These are phyloP conservation scores for Penicillium macrosclerotiorum DNA, from an alignment of 495 filamentous ascomycete species.

Conservation along the genomic window DNA sequence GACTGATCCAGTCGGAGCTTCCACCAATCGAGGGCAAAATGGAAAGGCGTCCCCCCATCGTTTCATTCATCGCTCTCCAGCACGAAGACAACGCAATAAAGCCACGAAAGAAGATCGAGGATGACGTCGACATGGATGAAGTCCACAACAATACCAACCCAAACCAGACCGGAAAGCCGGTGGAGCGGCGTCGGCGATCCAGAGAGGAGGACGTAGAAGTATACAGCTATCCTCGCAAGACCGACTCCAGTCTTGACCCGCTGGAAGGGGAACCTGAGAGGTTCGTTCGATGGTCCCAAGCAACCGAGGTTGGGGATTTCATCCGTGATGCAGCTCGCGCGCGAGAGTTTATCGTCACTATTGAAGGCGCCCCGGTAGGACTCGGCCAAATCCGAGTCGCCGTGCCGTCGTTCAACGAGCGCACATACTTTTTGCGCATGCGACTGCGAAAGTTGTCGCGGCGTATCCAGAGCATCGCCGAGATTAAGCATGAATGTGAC, in stretches of 20 bases:
- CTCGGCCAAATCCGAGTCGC: constrained; percentile 69
- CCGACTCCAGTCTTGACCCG: constrained; percentile 18
- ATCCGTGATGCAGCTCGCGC: constrained; percentile 85
- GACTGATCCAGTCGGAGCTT: constrained; percentile 84
- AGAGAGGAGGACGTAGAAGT: constrained; percentile 33
- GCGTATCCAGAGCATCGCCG: constrained; percentile 63
- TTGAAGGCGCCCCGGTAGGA: constrained; percentile 63
- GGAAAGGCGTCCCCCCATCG: constrained; percentile 64
- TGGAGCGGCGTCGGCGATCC: constrained; percentile 12
- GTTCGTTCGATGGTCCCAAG: constrained; percentile 88
- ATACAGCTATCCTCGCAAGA: constrained; percentile 35
- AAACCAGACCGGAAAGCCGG: constrained; percentile 4
- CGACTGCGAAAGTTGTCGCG: constrained; percentile 67
- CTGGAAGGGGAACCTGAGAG: constrained; percentile 22
- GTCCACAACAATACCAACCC: not conserved
- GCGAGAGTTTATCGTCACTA: constrained; percentile 78
- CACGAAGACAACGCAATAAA: constrained; percentile 58
- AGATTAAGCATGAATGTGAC: constrained; percentile 82
- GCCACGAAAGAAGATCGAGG: constrained; percentile 46
- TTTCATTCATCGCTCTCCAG: constrained; percentile 81
- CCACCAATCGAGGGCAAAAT: constrained; percentile 60
- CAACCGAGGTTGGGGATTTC: constrained; percentile 92
- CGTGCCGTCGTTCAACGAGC: constrained; percentile 84
- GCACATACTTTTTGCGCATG: constrained; percentile 81
- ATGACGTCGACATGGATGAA: constrained; percentile 42